Conservation (phyloP, 768 basidiomycete species). For the Candolleomyces aberdarensis region DNA sequence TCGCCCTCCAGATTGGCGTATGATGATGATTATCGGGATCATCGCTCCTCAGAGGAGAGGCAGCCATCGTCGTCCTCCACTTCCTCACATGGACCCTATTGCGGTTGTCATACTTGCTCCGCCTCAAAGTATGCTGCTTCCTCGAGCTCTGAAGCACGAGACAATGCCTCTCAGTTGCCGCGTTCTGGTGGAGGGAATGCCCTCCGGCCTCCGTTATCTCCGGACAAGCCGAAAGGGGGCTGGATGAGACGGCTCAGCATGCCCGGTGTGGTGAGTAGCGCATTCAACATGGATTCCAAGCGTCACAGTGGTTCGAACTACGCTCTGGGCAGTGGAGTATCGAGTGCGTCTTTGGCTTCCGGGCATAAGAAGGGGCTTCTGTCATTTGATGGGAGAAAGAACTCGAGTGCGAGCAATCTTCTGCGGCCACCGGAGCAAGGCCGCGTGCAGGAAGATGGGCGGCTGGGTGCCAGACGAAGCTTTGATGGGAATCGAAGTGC, state of each 20-base stretch:
- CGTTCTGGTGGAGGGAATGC: slow-evolving; percentile 9
- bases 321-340: slow-evolving; percentile 25
- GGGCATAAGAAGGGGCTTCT: slow-evolving; percentile 8
- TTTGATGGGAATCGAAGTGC: not conserved
- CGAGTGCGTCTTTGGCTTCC: slow-evolving; percentile 14
- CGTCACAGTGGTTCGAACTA: slow-evolving; percentile 23
- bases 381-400: slow-evolving; percentile 46
- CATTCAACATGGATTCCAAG: slow-evolving; percentile 59
- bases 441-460: slow-evolving; percentile 47
- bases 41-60: slow-evolving; percentile 15
- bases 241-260: slow-evolving; percentile 81
- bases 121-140: slow-evolving; percentile 48
- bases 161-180: slow-evolving; percentile 21
- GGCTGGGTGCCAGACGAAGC: slow-evolving; percentile 29
- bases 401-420: slow-evolving; percentile 40
- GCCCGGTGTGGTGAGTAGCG: slow-evolving; percentile 49
- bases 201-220: slow-evolving; percentile 15
- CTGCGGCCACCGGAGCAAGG: slow-evolving; percentile 3
- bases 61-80: slow-evolving; percentile 12
- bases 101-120: slow-evolving; percentile 66
- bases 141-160: slow-evolving; percentile 27
- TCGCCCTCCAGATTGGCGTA: slow-evolving; percentile 26
- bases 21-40: slow-evolving; percentile 10
- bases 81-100: slow-evolving; percentile 52
- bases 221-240: slow-evolving; percentile 55